Evolutionary conservation across 139 green algal genomes (phyloP), one percentile per base, ranked within the genome.

Genomic region (Raphidocelis subcapitata): DNA sequence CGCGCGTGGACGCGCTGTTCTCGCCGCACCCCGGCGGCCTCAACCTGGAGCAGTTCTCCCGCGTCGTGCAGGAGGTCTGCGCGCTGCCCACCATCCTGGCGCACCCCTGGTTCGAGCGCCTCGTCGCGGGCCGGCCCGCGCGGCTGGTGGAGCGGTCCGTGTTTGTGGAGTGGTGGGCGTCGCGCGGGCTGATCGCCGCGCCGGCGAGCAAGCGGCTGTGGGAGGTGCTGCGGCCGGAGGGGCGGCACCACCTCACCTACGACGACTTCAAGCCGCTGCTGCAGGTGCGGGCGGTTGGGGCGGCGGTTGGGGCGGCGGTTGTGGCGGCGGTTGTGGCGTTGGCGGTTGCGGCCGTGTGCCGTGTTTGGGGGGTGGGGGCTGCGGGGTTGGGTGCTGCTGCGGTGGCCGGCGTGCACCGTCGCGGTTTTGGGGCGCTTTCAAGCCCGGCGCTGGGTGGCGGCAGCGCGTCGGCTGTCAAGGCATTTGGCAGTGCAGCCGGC

Each of bases 191-290:
- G 23, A 28, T 83, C 15, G 51, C 21, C 23, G 79, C 80, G 54
- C 65, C 77, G 44, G 33, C 75, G 5, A 65, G 64, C 3, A 74
- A 74, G 57, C 65, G 81, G 12, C 72, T 89, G 62, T 90, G 86
- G 52, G 74, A 88, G 37, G 52, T 79, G 24, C 72, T 92, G 59
- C 74, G 80, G 51, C 72, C 82, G 18, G 80, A 86, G 3, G 65
- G 73, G 3, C 74, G 47, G 47, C 74, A 83, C 60, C 67, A 83
- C 69, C 74, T 90, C 1, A 77, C 60, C 35, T 87, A 94, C 56
- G 82, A 85, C 16, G 93, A 98, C 80, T 88, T 97, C 31, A 80
- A 80, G 69, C 88, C 91, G 28, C 70, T 98, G 49, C 81, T 98
- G 87, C 79, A 88, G 36, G 82, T 81, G 37, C 1, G 37, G 33